Conservation (phyloP, 2,329 filamentous ascomycete genomes). For the Sarocladium kiliense region DNA sequence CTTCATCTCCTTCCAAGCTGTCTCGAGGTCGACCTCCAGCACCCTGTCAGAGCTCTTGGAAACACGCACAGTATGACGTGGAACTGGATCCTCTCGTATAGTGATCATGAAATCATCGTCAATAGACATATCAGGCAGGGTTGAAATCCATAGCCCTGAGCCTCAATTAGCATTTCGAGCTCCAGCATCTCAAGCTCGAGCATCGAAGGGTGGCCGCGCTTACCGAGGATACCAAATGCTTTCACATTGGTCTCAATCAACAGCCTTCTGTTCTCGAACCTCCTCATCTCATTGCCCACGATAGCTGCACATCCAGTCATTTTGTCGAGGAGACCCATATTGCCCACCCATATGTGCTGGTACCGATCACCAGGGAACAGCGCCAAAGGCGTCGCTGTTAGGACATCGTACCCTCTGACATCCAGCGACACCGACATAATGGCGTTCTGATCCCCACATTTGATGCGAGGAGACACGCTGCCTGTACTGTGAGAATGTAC, state of each 20-base stretch:
- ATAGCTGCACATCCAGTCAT: constrained; percentile 86
- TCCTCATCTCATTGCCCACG: constrained; percentile 52
- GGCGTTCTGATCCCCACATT: constrained; percentile 30
- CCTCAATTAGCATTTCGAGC: background rate
- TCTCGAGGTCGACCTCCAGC: constrained; percentile 70
- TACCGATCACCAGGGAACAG: constrained; percentile 42
- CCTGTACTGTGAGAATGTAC: constrained; percentile 68
- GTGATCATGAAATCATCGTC: constrained; percentile 66
- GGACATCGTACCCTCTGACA: constrained; percentile 70
- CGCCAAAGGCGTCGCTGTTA: constrained; percentile 66
- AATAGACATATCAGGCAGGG: constrained; percentile 55
- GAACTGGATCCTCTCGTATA: constrained; percentile 67
- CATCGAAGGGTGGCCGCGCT: too few species aligned
- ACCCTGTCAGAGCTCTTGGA: constrained; percentile 50
- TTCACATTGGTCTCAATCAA: constrained; percentile 67
- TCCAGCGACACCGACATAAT: constrained; percentile 60
- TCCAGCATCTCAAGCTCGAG: too few species aligned
- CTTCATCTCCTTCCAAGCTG: constrained; percentile 71
- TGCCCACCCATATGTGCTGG: constrained; percentile 50
- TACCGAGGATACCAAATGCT: constrained; percentile 70
- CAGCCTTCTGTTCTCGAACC: constrained; percentile 52
- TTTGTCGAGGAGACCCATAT: constrained; percentile 75
- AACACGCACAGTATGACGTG: constrained; percentile 58
- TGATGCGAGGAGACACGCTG: constrained; percentile 49
- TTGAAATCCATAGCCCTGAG: constrained; percentile 68